phyloP scores from a whole-genome alignment of 1,284 basidiomycete species.

The Quambalaria eucalypti region DNA sequence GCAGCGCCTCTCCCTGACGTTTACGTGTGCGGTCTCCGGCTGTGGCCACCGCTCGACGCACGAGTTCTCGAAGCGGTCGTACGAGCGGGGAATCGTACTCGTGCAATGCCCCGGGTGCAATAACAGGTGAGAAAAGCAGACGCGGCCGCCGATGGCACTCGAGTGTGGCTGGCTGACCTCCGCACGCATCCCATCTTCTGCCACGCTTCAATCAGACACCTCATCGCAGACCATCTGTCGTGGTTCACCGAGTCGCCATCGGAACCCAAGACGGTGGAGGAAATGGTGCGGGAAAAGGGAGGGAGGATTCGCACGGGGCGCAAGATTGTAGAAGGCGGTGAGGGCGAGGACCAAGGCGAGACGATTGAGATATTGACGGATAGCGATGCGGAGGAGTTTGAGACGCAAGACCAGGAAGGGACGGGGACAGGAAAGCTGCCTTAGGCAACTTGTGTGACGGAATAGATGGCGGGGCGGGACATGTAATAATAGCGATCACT shows the following conservation, averaged over 20 bases:
- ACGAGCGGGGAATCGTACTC: constrained; percentile 79
- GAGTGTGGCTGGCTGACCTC: not conserved
- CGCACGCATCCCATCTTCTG: too few species aligned
- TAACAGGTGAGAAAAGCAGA: constrained; percentile 54
- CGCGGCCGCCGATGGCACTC: not conserved
- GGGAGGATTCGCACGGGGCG: constrained; percentile 31
- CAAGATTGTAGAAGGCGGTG: constrained; percentile 20
- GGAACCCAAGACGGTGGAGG: constrained; percentile 40
- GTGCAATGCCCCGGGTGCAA: constrained; percentile 85
- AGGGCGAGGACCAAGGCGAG: constrained; percentile 22
- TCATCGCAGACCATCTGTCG: constrained; percentile 44
- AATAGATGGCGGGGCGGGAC: too few species aligned
- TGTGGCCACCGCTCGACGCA: constrained; percentile 79
- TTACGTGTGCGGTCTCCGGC: constrained; percentile 46
- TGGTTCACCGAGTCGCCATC: constrained; percentile 39
- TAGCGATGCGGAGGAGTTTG: not conserved
- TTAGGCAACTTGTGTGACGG: too few species aligned
- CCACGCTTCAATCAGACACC: constrained; percentile 14
- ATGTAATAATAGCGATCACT: too few species aligned
- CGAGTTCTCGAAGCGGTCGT: constrained; percentile 73
- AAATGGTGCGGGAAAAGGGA: constrained; percentile 40
- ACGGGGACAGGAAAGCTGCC: too few species aligned
- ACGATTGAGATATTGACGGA: constrained; percentile 32
- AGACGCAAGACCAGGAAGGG: too few species aligned
- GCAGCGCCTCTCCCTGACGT: constrained; percentile 34